Conservation (phyloP, 345 rosid genomes). For the Acer yangbiense region DNA sequence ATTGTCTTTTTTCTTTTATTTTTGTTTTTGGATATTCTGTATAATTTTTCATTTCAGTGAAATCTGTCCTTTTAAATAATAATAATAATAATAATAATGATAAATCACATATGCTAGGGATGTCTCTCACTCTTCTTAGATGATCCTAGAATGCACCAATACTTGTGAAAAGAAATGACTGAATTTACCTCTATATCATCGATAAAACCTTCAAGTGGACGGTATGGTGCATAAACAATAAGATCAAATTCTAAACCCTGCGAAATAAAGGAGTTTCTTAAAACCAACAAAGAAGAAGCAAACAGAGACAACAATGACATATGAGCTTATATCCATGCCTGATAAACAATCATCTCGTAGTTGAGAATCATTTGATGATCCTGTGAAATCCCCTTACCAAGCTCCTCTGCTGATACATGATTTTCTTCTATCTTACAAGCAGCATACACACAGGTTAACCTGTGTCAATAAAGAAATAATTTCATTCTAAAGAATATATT, state of each 20-base stretch:
- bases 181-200: conserved; percentile 67
- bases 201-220: conserved; percentile 88
- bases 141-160: not conserved
- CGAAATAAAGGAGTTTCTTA: conserved; percentile 28
- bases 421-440: conserved; percentile 98
- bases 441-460: conserved; percentile 95
- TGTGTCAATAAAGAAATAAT: conserved; percentile 33
- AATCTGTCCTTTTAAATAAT: not conserved
- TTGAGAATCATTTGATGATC: conserved; percentile 98
- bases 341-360: conserved; percentile 95
- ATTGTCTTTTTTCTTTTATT: not conserved
- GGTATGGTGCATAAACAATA: conserved; percentile 93
- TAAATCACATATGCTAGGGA: not conserved
- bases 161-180: not conserved
- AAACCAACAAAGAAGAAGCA: conserved; percentile 8
- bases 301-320: conserved; percentile 14
- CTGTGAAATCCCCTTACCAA: conserved; percentile 96
- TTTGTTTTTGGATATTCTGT: not conserved
- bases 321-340: conserved; percentile 52
- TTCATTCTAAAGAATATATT: conserved; percentile 10
- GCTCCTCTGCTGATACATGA: conserved; percentile 99
- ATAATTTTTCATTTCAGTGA: not conserved
- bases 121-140: not conserved
- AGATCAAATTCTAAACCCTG: conserved; percentile 98
- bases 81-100: too few species aligned